Percentiles rank a stretch among this genome's conserved stretches.
Conservation (phyloP, 2,329 filamentous ascomycete species). For the Neopestalotiopsis sp. region DNA sequence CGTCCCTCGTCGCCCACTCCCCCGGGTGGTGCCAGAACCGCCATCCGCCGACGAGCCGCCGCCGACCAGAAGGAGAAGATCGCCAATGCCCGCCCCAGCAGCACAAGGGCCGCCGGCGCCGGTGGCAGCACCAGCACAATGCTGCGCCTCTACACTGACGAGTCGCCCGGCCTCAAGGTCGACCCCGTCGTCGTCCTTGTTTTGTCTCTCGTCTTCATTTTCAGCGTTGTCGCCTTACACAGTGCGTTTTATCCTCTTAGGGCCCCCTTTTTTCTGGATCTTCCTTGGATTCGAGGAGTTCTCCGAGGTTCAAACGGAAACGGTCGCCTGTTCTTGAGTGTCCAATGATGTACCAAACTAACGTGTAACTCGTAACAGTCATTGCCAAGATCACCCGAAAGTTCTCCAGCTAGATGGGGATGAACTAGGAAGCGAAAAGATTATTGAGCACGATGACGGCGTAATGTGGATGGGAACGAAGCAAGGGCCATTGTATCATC, state of each 20-base stretch:
- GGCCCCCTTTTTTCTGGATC: neutral
- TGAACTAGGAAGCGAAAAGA: neutral
- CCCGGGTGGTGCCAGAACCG: conserved; percentile 92
- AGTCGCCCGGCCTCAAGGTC: conserved; percentile 95
- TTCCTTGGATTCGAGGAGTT: conserved; percentile 19
- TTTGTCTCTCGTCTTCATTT: conserved; percentile 96
- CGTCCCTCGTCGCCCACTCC: conserved; percentile 87
- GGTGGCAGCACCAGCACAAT: conserved; percentile 98
- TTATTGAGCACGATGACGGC: neutral
- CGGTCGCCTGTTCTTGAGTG: too few relatives aligned
- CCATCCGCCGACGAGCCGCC: conserved; percentile 91
- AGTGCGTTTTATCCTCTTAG: conserved; percentile 64
- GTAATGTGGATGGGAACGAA: conserved; percentile 15
- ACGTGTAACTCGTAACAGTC: conserved; percentile 56
- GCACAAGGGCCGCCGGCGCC: conserved; percentile 90
- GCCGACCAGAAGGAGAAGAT: conserved; percentile 98
- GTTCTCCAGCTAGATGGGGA: conserved; percentile 68
- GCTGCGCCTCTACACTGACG: conserved; percentile 99
- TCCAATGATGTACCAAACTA: neutral
- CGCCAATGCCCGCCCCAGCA: conserved; percentile 90
- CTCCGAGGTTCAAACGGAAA: neutral
- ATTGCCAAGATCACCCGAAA: conserved; percentile 94
- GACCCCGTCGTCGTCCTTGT: conserved; percentile 98
- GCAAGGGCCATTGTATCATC: conserved; percentile 3
- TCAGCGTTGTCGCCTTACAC: conserved; percentile 96